Evolutionary conservation across 2,329 filamentous ascomycete species (phyloP), one percentile per base, ranked within the genome.

Genomic region (Pseudogymnoascus sp.): DNA sequence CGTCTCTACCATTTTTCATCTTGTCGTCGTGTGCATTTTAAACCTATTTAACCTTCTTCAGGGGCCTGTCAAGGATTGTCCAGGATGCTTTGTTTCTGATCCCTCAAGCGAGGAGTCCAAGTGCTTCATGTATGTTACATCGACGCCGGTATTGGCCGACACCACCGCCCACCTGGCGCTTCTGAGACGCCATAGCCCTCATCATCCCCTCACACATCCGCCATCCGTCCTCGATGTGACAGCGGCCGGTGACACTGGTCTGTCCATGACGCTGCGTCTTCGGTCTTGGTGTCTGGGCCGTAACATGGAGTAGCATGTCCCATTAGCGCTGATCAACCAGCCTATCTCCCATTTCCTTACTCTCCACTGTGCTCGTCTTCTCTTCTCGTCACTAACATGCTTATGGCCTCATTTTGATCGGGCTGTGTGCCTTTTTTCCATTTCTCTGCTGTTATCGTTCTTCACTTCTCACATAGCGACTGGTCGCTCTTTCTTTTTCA

Each of bases 401-500:
- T 42, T 42, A 16, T 42, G 38, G 38, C 38, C 38, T 42, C 38
- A 42, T 42, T 42, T 42, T 42, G 38, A 18, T 16, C 38, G 38
- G 56, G 14, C 56, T 42, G 35, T 50, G 25, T 56, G 35, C 42
- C 42, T 23, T 50, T 53, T 53, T 21, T 53, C 14, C 16, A 61
- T 21, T 50, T 14, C 12, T 42, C 31, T 25, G 61, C 44, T 62
- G 42, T 31, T 14, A 59, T 33, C 31, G 33, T 10, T 18, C 38
- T 42, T 42, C 38, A 18, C 38, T 42, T 42, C 16, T 18, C 38
- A 42, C 38, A 42, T 42, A 42, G 38, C 38, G 38, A 42, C 38
- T 42, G 38, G 38, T 42, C 38, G 38, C 38, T 42, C 61, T 59
- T 59, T 23, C 25, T 40, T 61, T 40, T 40, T 23, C n/a, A 61